Evolutionary conservation across 768 basidiomycete species (phyloP).

Genomic region (Russula sp.): DNA sequence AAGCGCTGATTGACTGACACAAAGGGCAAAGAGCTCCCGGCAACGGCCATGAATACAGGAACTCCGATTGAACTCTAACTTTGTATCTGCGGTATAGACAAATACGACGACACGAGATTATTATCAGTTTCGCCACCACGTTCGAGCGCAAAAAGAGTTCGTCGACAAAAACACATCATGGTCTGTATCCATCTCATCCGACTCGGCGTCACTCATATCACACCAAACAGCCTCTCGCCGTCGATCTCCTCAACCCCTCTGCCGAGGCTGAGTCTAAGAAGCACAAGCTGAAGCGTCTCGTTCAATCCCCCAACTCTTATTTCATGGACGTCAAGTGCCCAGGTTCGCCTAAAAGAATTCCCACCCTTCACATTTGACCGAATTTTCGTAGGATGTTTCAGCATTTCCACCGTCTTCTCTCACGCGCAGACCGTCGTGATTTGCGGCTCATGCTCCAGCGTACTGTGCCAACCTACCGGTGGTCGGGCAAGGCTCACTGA

Average conservation of each 20-base stretch:
- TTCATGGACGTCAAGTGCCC: slow-evolving; percentile 99
- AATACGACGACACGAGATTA: not conserved
- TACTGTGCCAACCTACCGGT: slow-evolving; percentile 97
- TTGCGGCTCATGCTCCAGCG: slow-evolving; percentile 87
- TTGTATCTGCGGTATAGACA: slow-evolving; percentile 12
- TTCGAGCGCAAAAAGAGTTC: slow-evolving; percentile 11
- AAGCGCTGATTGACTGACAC: not conserved
- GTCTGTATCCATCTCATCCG: slow-evolving; percentile 6
- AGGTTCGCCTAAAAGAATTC: slow-evolving; percentile 45
- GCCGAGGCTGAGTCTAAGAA: slow-evolving; percentile 76
- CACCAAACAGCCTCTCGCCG: slow-evolving; percentile 75
- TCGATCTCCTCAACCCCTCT: slow-evolving; percentile 97
- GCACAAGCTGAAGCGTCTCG: slow-evolving; percentile 99
- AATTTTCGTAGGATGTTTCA: slow-evolving; percentile 72
- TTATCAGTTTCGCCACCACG: not conserved
- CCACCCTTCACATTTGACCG: not conserved
- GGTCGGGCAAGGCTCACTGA: slow-evolving; percentile 97
- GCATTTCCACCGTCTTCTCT: slow-evolving; percentile 97
- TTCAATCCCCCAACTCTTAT: slow-evolving; percentile 97
- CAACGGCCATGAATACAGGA: not conserved
- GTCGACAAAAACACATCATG: slow-evolving; percentile 13
- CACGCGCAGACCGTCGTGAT: slow-evolving; percentile 97
- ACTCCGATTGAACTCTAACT: slow-evolving; percentile 24
- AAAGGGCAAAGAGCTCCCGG: not conserved
- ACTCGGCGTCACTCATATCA: not conserved